Percentiles rank a stretch among this genome's conserved stretches.
These are phyloP conservation scores for Akanthomyces dipterigenus DNA, from an alignment of 2,329 filamentous ascomycete genomes.

Conservation along the genomic window DNA sequence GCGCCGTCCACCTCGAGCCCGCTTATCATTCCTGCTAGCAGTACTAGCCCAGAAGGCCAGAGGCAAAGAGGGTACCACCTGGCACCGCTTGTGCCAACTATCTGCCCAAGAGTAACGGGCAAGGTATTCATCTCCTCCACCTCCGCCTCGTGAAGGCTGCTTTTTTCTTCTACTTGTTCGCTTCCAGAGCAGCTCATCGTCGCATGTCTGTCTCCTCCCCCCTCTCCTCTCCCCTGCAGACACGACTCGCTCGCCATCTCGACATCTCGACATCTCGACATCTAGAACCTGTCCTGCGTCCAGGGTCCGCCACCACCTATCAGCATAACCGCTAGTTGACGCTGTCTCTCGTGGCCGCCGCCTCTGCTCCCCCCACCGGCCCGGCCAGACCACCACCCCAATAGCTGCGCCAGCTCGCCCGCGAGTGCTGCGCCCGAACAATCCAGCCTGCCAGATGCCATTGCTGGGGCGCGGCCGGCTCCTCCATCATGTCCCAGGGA, in stretches of 20 bases:
- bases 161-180: neutral
- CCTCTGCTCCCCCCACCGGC: neutral
- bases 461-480: slow-evolving; percentile 1
- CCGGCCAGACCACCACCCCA: neutral
- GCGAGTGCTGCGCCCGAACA: neutral
- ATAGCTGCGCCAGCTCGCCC: neutral
- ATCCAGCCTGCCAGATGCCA: slow-evolving; percentile 4
- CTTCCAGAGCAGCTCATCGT: neutral
- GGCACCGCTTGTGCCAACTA: no score
- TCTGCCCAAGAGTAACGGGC: neutral
- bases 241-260: neutral
- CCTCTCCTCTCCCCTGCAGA: neutral
- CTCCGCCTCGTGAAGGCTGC: neutral
- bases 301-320: neutral
- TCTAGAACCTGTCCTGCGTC: neutral
- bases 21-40: neutral
- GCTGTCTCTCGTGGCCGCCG: neutral
- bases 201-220: neutral
- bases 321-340: neutral
- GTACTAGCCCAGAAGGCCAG: neutral
- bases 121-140: neutral
- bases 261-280: neutral
- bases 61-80: neutral
- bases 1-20: neutral
- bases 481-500: slow-evolving; percentile 10